Base-by-base conservation (phyloP, 2,329 filamentous ascomycete genomes). In the Fusarium sarcochroum region DNA sequence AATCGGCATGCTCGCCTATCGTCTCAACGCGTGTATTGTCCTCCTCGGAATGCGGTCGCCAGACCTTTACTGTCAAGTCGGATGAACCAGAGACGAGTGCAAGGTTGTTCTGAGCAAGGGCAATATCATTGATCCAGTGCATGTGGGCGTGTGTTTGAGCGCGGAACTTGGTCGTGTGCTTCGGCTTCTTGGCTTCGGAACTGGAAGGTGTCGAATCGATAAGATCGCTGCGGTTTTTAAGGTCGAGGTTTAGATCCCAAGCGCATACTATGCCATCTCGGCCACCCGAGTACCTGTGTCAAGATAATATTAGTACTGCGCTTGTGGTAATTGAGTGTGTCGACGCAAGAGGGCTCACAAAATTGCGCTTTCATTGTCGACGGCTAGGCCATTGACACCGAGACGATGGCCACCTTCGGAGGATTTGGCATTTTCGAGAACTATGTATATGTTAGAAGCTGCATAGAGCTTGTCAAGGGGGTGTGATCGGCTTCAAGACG, bases 221-320 rank as follows among this genome's bases (percentile, higher is more conserved):
- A 55, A 69, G 59, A 51, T 74, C 70, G 61, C 70, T 69, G 56
- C 63, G 68, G 56, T 70, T 70, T 48, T 82, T 82, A 67, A 92
- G 84, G 77, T 93, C 87, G 75, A 93, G 88, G 75, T 93, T 88
- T 53, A 98, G 84, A 79, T 98, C 91, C 96, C 96, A 99, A 64
- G 95, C 93, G 82, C 96, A 99, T 71, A 99, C 91, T 50, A 96
- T 92, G 73, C 96, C 96, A 80, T 99, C 96, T 77, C 96, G 91
- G 63, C 96, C 96, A 70, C 93, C 96, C 45, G 96, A 98, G 82
- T 98, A 99, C 75, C 94, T 98, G 65, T 10, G 41, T 8, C 23
- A 45, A 49, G 48, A 44, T 62, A 61, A 66, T 44, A 53, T 71
- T 41, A 70, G 71, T 66, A 10, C 46, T 57, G 38, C 23, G 57